Evolutionary conservation across 257 asterid genomes (phyloP), one percentile per base, ranked within the genome.

Genomic region (Vinca minor): DNA sequence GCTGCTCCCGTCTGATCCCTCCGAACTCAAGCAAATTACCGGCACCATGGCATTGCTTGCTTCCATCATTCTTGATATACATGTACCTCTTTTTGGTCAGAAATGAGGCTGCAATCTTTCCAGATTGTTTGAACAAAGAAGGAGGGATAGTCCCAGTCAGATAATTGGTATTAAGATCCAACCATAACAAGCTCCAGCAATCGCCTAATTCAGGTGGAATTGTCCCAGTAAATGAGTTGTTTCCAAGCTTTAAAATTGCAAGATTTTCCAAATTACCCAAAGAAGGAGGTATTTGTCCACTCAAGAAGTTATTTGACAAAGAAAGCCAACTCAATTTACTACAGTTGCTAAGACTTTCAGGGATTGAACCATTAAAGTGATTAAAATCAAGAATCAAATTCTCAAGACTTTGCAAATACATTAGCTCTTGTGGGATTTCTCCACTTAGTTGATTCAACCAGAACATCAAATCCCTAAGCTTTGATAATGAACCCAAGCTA

Each of bases 11-110:
- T 59, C 98, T 68, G 59, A 92, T 88, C 21, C 96, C 98, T n/a
- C 83, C 95, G 75, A 88, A 92, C 80, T 92, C 98, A 1, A 92
- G 93, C 83, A 92, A 73, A 77, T 88, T 88, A 46, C 98, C 98
- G 0, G 98, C 88, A 31, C 98, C 98, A 11, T 88, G 95, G 75
- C 98, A 91, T 70, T 81, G 76, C 69, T 73, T 72, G 67, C 95
- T 85, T 49, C 95, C 98, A 21, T 88, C 95, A 47, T 87, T 88
- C 83, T 78, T 88, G 64, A 91, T 85, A 45, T 88, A 88, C 45
- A 77, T 82, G 0, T 82, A 92, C 26, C 73, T 71, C 73, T 87
- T 92, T 23, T 95, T 92, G 0, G 96, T 88, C 7, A 85, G 78
- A 21, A 76, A 31, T 20, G 80, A 87, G 71, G 60, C 83, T 0